Evolutionary conservation across 169 alveolate species (phyloP).

Genomic region (Cryptosporidium bovis): DNA sequence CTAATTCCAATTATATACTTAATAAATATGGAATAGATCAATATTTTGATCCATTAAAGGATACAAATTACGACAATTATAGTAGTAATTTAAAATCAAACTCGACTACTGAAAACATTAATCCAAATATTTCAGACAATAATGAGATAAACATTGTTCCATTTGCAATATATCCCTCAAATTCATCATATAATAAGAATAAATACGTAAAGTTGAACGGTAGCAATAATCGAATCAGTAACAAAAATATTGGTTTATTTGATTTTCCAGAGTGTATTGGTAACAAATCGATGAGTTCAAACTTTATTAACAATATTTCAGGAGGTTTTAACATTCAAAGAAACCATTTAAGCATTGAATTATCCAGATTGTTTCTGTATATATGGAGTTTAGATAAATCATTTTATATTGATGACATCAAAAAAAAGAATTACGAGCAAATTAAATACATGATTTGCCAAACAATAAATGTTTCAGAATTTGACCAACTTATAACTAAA

Average conservation of each 20-base stretch:
- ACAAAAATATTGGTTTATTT: conserved; percentile 23
- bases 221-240: not conserved
- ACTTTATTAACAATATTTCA: no score
- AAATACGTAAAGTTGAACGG: not conserved
- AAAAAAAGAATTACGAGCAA: conserved; percentile 23
- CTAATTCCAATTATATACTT: conserved; percentile 33
- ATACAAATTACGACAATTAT: conserved; percentile 3
- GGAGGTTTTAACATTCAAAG: not conserved
- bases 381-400: conserved; percentile 44
- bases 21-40: conserved; percentile 61
- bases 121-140: not conserved
- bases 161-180: conserved; percentile 28
- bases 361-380: conserved; percentile 18
- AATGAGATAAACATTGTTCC: conserved; percentile 20
- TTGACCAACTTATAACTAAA: conserved; percentile 10
- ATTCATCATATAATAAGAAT: not conserved
- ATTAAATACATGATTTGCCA: conserved; percentile 38
- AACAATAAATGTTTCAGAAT: conserved; percentile 36
- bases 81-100: not conserved
- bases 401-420: conserved; percentile 15
- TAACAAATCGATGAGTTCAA: no score
- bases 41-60: conserved; percentile 35
- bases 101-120: not conserved
- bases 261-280: conserved; percentile 47
- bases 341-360: conserved; percentile 3